A percentile compares a stretch with the other conserved stretches of the same genome.
These are phyloP conservation scores for Soucietia sequanensis DNA, from an alignment of 805 yeast genomes.

Conservation along the genomic window DNA sequence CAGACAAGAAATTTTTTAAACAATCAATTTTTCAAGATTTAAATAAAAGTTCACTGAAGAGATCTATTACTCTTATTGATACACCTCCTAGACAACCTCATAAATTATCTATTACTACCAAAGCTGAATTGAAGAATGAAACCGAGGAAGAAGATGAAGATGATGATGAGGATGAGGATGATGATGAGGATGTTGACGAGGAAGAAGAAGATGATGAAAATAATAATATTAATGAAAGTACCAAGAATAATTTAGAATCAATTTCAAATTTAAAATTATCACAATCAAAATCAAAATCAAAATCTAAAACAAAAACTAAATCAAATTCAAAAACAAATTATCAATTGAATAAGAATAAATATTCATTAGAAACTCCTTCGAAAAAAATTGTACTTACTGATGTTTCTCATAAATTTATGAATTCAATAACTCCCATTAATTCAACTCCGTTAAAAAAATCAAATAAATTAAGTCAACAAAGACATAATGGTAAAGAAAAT, in stretches of 20 bases:
- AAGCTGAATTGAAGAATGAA: constrained; percentile 9
- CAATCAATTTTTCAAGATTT: constrained; percentile 20
- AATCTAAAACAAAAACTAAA: constrained; percentile 3
- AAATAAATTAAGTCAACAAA: constrained; percentile 3
- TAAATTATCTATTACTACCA: constrained; percentile 21
- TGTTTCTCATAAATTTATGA: constrained; percentile 5
- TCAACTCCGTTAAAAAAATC: constrained; percentile 5
- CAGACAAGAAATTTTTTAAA: constrained; percentile 10
- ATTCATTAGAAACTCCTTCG: constrained; percentile 31
- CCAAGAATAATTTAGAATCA: constrained; percentile 4
- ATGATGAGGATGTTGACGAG: constrained; percentile 8
- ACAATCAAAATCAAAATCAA: constrained; percentile 3
- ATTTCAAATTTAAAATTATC: constrained; percentile 4
- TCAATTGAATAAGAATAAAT: constrained; percentile 8
- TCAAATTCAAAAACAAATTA: constrained; percentile 1
- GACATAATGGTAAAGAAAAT: constrained; percentile 5
- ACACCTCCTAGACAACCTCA: constrained; percentile 38
- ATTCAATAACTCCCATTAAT: constrained; percentile 4
- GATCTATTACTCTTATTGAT: constrained; percentile 35
- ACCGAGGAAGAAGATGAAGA: constrained; percentile 12
- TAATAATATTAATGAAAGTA: constrained; percentile 13
- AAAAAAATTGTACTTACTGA: constrained; percentile 27
- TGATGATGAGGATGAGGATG: constrained; percentile 13
- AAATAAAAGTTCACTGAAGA: constrained; percentile 29
- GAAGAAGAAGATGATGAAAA: constrained; percentile 18